phyloP scores from a whole-genome alignment of 106 monocot genomes.

The Platanthera zijinensis region DNA sequence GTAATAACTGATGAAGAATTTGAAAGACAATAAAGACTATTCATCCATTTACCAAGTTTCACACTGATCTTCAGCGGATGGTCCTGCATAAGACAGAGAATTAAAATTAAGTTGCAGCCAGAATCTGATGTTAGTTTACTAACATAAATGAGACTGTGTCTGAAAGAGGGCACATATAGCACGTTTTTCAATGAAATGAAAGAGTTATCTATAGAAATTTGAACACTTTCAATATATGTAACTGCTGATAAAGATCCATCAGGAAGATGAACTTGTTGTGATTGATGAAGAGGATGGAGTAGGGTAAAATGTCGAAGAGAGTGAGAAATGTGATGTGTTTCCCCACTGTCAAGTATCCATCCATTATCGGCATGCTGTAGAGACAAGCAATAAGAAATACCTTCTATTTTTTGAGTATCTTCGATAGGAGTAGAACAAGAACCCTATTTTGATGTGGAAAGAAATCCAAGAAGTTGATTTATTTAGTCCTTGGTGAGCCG shows the following conservation, averaged over 20 bases:
- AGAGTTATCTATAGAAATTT: background rate
- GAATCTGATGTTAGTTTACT: background rate
- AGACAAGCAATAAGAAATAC: too few species aligned
- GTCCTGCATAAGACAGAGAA: background rate
- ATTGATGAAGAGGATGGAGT: background rate
- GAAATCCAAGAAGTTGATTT: background rate
- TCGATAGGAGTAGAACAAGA: background rate
- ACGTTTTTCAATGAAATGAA: background rate
- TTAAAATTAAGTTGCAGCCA: background rate
- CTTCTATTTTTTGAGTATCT: too few species aligned
- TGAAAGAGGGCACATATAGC: background rate
- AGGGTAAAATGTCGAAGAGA: background rate
- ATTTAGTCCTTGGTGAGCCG: background rate
- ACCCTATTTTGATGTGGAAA: background rate
- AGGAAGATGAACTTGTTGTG: background rate
- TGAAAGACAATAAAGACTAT: background rate
- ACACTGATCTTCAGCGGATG: background rate
- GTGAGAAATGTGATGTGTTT: background rate
- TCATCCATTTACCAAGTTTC: background rate
- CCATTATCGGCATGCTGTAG: too few species aligned
- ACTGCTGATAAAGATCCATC: background rate
- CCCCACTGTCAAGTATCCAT: background rate
- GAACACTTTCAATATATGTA: background rate
- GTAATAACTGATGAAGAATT: too few species aligned
- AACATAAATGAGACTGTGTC: background rate